Percentiles rank a stretch among this genome's conserved stretches.
phyloP scores from a whole-genome alignment of 2,329 filamentous ascomycete species.

The Aspergillus latus region DNA sequence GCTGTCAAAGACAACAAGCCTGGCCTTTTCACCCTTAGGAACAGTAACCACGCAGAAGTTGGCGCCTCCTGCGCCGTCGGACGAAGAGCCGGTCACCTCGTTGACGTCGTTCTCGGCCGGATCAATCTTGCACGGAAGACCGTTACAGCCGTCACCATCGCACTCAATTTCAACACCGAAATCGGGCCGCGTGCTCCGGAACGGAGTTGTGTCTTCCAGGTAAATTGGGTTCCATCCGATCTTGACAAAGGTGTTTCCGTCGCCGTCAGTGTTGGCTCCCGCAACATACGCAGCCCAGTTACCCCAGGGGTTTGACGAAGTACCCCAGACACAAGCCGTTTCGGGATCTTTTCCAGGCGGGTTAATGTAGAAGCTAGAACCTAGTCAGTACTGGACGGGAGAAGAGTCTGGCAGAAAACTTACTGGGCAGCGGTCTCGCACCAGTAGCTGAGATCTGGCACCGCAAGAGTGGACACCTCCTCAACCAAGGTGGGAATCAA shows the following conservation, averaged over 20 bases:
- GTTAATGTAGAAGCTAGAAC: slow-evolving; percentile 71
- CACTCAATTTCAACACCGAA: slow-evolving; percentile 73
- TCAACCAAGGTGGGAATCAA: slow-evolving; percentile 72
- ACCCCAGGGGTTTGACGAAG: slow-evolving; percentile 60
- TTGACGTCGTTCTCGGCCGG: slow-evolving; percentile 57
- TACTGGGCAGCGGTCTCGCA: slow-evolving; percentile 71
- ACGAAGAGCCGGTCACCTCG: slow-evolving; percentile 58
- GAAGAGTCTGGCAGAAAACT: slow-evolving; percentile 34
- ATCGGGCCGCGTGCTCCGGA: slow-evolving; percentile 59
- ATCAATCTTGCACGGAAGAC: slow-evolving; percentile 72
- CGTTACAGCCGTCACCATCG: slow-evolving; percentile 64
- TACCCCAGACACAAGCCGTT: slow-evolving; percentile 72
- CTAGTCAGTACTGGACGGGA: slow-evolving; percentile 15
- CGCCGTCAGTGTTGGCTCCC: slow-evolving; percentile 67
- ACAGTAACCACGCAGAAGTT: slow-evolving; percentile 77
- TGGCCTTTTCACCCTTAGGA: slow-evolving; percentile 63
- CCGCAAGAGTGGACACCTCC: slow-evolving; percentile 61
- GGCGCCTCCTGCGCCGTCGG: slow-evolving; percentile 65
- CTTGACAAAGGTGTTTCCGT: slow-evolving; percentile 70
- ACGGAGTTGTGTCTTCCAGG: slow-evolving; percentile 52
- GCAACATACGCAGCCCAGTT: slow-evolving; percentile 79
- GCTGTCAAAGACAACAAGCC: slow-evolving; percentile 62
- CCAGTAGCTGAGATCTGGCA: slow-evolving; percentile 71
- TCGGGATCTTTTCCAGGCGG: slow-evolving; percentile 62
- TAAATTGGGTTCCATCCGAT: slow-evolving; percentile 77